Percentiles rank a stretch among this genome's conserved stretches.
These are phyloP conservation scores for Umbelopsis sp. DNA, from an alignment of 192 early-diverging fungal genomes.

Conservation along the genomic window DNA sequence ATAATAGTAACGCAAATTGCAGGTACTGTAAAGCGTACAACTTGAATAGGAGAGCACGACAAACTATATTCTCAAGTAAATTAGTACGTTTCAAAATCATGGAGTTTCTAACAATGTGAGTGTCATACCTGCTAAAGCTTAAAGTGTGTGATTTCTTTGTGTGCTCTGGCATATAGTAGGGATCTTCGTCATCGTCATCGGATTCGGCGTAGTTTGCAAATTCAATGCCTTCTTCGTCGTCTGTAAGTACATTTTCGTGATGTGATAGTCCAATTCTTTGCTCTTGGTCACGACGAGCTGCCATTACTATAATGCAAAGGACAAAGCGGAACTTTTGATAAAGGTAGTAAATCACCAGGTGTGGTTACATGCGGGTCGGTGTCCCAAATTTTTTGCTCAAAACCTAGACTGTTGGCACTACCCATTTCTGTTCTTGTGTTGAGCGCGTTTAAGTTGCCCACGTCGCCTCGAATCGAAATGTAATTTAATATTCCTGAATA, in stretches of 20 bases:
- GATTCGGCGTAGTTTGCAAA: conserved; percentile 45
- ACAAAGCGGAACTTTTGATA: neutral
- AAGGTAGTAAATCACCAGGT: neutral
- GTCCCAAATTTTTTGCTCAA: too few species aligned
- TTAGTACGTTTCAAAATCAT: neutral
- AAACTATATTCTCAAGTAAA: conserved; percentile 21
- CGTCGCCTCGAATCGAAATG: too few species aligned
- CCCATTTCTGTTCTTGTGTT: too few species aligned
- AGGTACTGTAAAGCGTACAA: conserved; percentile 35
- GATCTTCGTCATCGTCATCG: conserved; percentile 47
- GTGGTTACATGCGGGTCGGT: neutral
- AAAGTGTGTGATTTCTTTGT: conserved; percentile 39
- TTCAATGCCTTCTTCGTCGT: conserved; percentile 38
- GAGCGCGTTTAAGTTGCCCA: too few species aligned
- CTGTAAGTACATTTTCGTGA: conserved; percentile 27
- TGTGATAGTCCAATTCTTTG: neutral
- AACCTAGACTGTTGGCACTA: too few species aligned
- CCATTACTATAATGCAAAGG: neutral
- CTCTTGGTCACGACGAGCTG: neutral
- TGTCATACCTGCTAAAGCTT: conserved; percentile 27
- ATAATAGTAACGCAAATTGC: conserved; percentile 35
- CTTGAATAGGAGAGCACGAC: conserved; percentile 38
- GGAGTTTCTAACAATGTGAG: too few species aligned
- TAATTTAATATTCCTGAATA: too few species aligned
- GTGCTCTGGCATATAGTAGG: conserved; percentile 41